Percentiles rank a stretch among this genome's conserved stretches.
phyloP scores from a whole-genome alignment of 2,329 filamentous ascomycete species.

The Aureobasidium sp. region DNA sequence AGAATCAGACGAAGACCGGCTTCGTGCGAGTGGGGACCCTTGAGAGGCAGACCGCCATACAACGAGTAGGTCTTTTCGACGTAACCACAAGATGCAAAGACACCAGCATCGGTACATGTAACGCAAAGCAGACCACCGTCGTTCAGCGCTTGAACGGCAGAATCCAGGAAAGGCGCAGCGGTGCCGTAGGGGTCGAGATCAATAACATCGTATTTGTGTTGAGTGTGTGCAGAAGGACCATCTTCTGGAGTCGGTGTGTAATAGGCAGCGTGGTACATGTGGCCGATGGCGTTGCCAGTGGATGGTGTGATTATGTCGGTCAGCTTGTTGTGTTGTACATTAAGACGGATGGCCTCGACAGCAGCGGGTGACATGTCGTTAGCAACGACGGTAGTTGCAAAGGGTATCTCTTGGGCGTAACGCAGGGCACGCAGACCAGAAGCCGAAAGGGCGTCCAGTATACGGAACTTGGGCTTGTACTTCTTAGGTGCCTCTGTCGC shows the following conservation, averaged over 20 bases:
- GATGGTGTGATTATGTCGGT: constrained; percentile 61
- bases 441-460: constrained; percentile 89
- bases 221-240: constrained; percentile 27
- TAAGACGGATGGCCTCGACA: constrained; percentile 61
- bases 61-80: constrained; percentile 87
- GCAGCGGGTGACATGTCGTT: constrained; percentile 66
- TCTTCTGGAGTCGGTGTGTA: constrained; percentile 18
- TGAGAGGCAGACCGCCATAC: constrained; percentile 85
- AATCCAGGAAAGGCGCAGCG: constrained; percentile 84
- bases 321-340: constrained; percentile 75
- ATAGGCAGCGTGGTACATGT: constrained; percentile 65
- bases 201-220: constrained; percentile 73
- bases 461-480: constrained; percentile 52
- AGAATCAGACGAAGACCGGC: constrained; percentile 80
- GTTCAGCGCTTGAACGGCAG: constrained; percentile 75
- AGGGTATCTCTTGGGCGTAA: constrained; percentile 85
- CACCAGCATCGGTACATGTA: constrained; percentile 91
- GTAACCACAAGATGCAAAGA: constrained; percentile 91
- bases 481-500: background rate
- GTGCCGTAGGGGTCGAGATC: constrained; percentile 96
- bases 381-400: constrained; percentile 50
- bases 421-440: constrained; percentile 85
- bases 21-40: constrained; percentile 81
- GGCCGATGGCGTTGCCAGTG: constrained; percentile 73
- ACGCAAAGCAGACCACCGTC: constrained; percentile 89